Base-by-base conservation (phyloP, 192 early-diverging fungal species). In the Coemansia sp. region DNA sequence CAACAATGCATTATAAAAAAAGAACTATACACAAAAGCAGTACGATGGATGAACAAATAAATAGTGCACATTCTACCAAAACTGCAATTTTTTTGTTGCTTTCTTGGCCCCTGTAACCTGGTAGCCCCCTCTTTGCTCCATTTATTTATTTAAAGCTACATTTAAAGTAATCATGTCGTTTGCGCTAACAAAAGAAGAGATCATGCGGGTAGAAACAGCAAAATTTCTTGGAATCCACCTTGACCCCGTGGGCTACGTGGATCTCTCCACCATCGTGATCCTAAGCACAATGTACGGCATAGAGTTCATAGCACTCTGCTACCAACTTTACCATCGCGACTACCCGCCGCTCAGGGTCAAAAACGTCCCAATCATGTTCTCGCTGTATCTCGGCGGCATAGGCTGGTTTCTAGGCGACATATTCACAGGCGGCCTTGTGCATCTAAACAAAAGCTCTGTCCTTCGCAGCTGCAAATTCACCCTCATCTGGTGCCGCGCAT, bases 291-390 rank as follows among this genome's bases (percentile, higher is more conserved):
- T 73, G 67, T 79, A 79, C 51, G 42, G 35, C 0, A 19, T 73
- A n/a, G 70, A 79, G 57, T 65, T 73, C 32, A 50, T 73, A 53
- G 76, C 67, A 0, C 51, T 79, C 7, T 69, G 64, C 57, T 79
- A 70, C 52, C 70, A 70, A 35, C 46, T 72, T 23, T 60, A 58
- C 24, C 59, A 79, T 58, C 67, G 76, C 11, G 29, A 73, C 58
- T 79, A 79, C 32, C 61, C 67, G 28, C 76, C 76, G 23, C 61
- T 79, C 8, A 62, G 63, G 16, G 71, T 58, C 18, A 79, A 79
- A 54, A 79, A 73, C 32, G 64, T 79, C 11, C 71, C 70, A 1
- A 9, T 73, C 9, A 79, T 79, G 76, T 60, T 69, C n/a, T 69
- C 71, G 3, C 52, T 79, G 9, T 79, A 63, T 19, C 49, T 73